Evolutionary conservation across 129 eudicot species (phyloP).

Genomic region (Heracleum sosnowskyi): DNA sequence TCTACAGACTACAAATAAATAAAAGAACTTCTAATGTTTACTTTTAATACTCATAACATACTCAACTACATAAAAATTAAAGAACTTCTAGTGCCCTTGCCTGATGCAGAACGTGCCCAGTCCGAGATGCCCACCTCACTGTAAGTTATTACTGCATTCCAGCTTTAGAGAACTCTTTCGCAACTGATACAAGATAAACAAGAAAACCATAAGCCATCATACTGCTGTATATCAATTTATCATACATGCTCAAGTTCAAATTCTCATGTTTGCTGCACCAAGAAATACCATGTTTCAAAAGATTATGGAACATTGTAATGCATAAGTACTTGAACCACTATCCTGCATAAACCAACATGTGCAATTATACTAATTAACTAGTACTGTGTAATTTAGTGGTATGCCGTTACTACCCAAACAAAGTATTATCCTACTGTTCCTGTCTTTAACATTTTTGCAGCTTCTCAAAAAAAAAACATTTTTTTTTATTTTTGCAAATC

Average conservation of each 20-base stretch:
- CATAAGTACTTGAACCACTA: not conserved
- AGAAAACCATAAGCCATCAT: not conserved
- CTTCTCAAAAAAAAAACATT: no score
- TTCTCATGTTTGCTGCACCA: not conserved
- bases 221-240: not conserved
- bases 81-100: not conserved
- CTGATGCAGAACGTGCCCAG: not conserved
- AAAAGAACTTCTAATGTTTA: not conserved
- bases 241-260: not conserved
- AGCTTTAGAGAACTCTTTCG: not conserved
- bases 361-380: not conserved
- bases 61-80: no score
- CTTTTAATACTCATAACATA: not conserved
- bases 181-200: conserved; percentile 2
- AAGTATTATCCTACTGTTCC: not conserved
- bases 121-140: not conserved
- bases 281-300: not conserved
- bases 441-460: not conserved
- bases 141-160: not conserved
- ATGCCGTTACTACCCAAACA: not conserved
- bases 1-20: not conserved
- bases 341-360: not conserved
- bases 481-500: not conserved
- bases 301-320: not conserved
- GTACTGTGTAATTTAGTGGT: not conserved